phyloP scores from a whole-genome alignment of 768 basidiomycete species.

The Rhizopogon vinicolor region DNA sequence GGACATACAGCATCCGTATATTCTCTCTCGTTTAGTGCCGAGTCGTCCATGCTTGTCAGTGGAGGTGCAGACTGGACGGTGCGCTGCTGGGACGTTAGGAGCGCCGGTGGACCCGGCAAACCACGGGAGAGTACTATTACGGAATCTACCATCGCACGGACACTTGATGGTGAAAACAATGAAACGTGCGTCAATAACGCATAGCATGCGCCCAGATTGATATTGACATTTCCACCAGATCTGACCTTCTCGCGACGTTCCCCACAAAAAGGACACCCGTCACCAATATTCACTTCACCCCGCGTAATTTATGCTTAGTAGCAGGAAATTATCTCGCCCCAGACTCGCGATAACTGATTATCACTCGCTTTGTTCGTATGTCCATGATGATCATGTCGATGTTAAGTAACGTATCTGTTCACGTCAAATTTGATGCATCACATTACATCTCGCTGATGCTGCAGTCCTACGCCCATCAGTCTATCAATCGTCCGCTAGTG shows the following conservation, averaged over 20 bases:
- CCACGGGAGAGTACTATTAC: constrained; percentile 50
- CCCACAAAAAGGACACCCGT: constrained; percentile 96
- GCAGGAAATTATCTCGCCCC: constrained; percentile 70
- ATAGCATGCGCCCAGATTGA: background rate
- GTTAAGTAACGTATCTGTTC: background rate
- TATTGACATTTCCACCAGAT: constrained; percentile 37
- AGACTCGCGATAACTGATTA: constrained; percentile 40
- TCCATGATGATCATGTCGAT: background rate
- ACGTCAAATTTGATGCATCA: background rate
- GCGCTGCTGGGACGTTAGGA: constrained; percentile 95
- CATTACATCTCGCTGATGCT: background rate
- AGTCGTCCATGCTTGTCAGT: constrained; percentile 86
- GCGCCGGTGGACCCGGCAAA: constrained; percentile 63
- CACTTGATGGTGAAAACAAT: constrained; percentile 46
- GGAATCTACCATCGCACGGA: constrained; percentile 26
- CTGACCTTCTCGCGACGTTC: constrained; percentile 85
- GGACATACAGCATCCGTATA: constrained; percentile 90
- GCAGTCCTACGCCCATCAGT: background rate
- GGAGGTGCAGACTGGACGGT: constrained; percentile 95
- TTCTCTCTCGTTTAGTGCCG: constrained; percentile 87
- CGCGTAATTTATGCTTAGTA: constrained; percentile 89
- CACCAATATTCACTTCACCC: constrained; percentile 88
- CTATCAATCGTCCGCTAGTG: too few relatives aligned
- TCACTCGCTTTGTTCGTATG: background rate
- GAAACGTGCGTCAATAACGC: constrained; percentile 60